These are phyloP conservation scores for Trichoderma oligosporum DNA, from an alignment of 2,329 filamentous ascomycete species.

Conservation along the genomic window DNA sequence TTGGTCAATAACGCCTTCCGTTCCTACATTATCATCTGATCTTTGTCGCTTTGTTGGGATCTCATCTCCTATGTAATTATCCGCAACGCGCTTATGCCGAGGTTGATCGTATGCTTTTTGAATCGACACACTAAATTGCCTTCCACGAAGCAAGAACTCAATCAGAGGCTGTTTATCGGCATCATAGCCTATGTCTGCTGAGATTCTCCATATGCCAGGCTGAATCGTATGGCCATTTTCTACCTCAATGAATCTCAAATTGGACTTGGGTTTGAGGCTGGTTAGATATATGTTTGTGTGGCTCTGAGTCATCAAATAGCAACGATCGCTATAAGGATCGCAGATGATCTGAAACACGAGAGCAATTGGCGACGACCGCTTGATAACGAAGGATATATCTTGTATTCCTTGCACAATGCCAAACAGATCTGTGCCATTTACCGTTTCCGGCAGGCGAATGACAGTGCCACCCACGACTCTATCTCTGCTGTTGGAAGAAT, in stretches of 20 bases:
- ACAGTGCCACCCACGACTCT: no score
- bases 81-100: not conserved
- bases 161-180: not conserved
- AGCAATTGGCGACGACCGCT: not conserved
- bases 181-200: not conserved
- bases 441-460: not conserved
- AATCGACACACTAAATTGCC: conserved; percentile 1
- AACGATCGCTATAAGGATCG: not conserved
- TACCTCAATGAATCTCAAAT: not conserved
- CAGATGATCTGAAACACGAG: not conserved
- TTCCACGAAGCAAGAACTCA: not conserved
- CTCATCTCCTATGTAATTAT: not conserved
- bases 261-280: not conserved
- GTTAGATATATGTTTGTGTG: not conserved
- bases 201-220: conserved; percentile 13
- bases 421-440: not conserved
- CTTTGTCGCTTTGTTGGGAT: not conserved
- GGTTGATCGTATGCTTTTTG: not conserved
- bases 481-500: no score
- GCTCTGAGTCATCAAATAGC: not conserved
- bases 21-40: not conserved
- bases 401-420: not conserved
- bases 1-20: no score
- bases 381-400: not conserved
- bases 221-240: not conserved